phyloP scores from a whole-genome alignment of 805 yeast genomes.

The Hanseniaspora meyeri region DNA sequence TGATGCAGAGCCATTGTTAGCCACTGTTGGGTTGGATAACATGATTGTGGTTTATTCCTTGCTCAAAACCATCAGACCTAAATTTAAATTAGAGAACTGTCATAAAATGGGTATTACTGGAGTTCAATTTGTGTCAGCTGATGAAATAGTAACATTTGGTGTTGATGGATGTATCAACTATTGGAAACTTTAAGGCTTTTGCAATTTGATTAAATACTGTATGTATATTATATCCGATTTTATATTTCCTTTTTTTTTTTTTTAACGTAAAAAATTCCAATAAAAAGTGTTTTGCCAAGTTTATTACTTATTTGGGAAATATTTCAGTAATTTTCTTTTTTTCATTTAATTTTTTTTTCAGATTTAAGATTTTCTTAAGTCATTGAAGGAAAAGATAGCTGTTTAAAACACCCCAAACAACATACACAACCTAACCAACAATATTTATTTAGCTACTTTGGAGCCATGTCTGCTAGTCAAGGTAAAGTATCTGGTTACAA shows the following conservation, averaged over 20 bases:
- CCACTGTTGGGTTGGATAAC: slow-evolving; percentile 76
- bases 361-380: not conserved
- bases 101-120: slow-evolving; percentile 80
- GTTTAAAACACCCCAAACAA: not conserved
- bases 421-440: not conserved
- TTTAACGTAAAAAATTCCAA: too few relatives aligned
- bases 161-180: slow-evolving; percentile 66
- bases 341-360: not conserved
- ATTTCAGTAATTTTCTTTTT: not conserved
- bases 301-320: not conserved
- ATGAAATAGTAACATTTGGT: slow-evolving; percentile 55
- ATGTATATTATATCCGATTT: not conserved
- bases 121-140: slow-evolving; percentile 51
- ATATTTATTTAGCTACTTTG: not conserved
- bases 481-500: slow-evolving; percentile 54
- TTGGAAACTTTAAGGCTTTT: slow-evolving; percentile 36
- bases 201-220: not conserved
- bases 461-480: slow-evolving; percentile 56
- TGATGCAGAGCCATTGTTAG: slow-evolving; percentile 57
- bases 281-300: not conserved
- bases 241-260: slow-evolving; percentile 2
- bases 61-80: slow-evolving; percentile 55
- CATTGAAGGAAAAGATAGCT: not conserved
- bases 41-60: slow-evolving; percentile 71
- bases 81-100: slow-evolving; percentile 59